Conservation (phyloP, 1,284 basidiomycete genomes). For the Cystobasidium pallidum region DNA sequence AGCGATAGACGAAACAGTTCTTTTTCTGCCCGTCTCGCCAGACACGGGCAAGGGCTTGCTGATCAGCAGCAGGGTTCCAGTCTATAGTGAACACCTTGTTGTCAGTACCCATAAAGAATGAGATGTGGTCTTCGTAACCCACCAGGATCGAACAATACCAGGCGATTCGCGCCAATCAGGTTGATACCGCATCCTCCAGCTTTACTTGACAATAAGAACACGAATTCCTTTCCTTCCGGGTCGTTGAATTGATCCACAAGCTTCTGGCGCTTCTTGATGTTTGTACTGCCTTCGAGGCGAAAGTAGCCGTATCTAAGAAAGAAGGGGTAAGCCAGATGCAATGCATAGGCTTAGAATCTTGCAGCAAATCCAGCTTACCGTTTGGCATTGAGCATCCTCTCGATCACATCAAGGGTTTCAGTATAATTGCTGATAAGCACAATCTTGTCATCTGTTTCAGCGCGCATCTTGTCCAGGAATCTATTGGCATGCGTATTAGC, state of each 20-base stretch:
- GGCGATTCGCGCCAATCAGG: constrained; percentile 91
- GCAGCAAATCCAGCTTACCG: constrained; percentile 62
- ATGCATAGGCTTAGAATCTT: too few species aligned
- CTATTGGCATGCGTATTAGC: constrained; percentile 58
- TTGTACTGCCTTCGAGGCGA: constrained; percentile 91
- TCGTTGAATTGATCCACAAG: constrained; percentile 97
- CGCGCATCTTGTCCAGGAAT: constrained; percentile 79
- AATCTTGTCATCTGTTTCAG: constrained; percentile 91
- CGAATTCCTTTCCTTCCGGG: constrained; percentile 89
- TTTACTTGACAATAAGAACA: constrained; percentile 94
- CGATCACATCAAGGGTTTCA: constrained; percentile 92
- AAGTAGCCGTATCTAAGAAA: constrained; percentile 80
- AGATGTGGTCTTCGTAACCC: not conserved
- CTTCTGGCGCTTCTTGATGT: constrained; percentile 91
- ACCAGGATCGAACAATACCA: constrained; percentile 96
- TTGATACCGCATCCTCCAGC: constrained; percentile 99
- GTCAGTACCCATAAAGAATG: not conserved
- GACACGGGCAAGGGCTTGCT: constrained; percentile 95
- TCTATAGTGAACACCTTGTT: constrained; percentile 59
- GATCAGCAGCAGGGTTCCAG: constrained; percentile 98
- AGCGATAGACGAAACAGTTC: constrained; percentile 98
- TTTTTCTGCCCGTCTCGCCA: constrained; percentile 99
- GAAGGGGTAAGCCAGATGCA: too few species aligned
- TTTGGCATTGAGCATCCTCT: constrained; percentile 79
- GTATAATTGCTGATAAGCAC: constrained; percentile 99